These are phyloP conservation scores for Knoxdaviesia capensis DNA, from an alignment of 2,329 filamentous ascomycete species.

Conservation along the genomic window DNA sequence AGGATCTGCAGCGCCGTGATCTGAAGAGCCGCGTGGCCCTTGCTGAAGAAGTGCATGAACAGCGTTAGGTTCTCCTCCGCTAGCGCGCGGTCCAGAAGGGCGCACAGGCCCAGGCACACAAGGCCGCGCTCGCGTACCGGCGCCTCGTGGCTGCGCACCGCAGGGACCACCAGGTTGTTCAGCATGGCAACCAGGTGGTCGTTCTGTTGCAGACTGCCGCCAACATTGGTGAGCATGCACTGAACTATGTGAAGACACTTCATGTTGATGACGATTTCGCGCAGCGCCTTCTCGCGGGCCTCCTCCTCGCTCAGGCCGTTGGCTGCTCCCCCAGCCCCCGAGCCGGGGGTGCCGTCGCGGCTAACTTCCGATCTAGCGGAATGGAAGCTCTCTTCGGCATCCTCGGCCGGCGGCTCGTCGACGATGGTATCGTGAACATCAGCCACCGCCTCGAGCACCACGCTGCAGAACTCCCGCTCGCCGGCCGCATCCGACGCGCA, in stretches of 20 bases:
- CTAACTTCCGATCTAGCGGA: conserved; percentile 77
- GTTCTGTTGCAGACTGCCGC: conserved; percentile 73
- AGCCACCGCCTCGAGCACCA: conserved; percentile 82
- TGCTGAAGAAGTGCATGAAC: conserved; percentile 90
- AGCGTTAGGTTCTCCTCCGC: conserved; percentile 81
- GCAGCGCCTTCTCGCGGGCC: conserved; percentile 54
- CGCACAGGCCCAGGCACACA: conserved; percentile 75
- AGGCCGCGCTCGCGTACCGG: conserved; percentile 82
- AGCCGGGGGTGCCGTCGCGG: conserved; percentile 31
- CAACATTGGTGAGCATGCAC: conserved; percentile 89
- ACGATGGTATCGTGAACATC: conserved; percentile 92
- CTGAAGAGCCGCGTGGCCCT: conserved; percentile 77
- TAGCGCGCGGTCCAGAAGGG: conserved; percentile 74
- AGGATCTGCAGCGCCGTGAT: conserved; percentile 81
- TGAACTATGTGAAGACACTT: conserved; percentile 95
- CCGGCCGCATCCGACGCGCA: conserved; percentile 56
- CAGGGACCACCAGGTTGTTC: conserved; percentile 89
- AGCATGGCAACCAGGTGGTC: conserved; percentile 90
- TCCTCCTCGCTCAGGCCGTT: conserved; percentile 41
- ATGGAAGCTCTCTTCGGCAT: conserved; percentile 61
- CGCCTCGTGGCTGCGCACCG: conserved; percentile 80
- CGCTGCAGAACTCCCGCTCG: conserved; percentile 64
- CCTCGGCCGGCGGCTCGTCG: conserved; percentile 39
- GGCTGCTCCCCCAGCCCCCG: conserved; percentile 8
- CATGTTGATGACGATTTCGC: conserved; percentile 91